Evolutionary conservation across 352 stramenopile genomes (phyloP).

Genomic region (Phytophthora sansomeana): DNA sequence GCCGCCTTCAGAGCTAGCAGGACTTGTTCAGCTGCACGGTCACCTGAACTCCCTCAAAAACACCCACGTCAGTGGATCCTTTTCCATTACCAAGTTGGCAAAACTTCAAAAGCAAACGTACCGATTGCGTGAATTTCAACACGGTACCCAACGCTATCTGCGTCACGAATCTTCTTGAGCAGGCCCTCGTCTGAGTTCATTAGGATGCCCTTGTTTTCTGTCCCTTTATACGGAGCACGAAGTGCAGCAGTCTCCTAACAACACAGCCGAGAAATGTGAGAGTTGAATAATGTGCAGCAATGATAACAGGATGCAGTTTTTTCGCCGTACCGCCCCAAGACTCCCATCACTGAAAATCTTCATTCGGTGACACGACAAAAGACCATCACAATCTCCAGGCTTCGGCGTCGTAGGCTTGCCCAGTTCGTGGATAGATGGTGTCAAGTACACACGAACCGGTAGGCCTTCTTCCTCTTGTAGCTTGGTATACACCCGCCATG

Average conservation of each 20-base stretch:
- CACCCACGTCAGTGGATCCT: conserved; percentile 7
- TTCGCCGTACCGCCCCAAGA: conserved; percentile 73
- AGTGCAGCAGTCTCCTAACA: conserved; percentile 87
- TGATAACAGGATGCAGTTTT: background rate
- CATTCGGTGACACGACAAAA: conserved; percentile 86
- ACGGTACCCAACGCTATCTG: conserved; percentile 64
- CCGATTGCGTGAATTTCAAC: conserved; percentile 93
- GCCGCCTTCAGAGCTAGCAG: conserved; percentile 69
- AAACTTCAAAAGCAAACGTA: conserved; percentile 14
- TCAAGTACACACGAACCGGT: conserved; percentile 84
- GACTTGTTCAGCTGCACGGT: conserved; percentile 79
- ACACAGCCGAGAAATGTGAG: background rate
- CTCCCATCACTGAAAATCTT: conserved; percentile 92
- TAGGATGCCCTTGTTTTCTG: conserved; percentile 78
- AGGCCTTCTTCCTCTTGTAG: conserved; percentile 67
- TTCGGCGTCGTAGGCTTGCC: conserved; percentile 47
- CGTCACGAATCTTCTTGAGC: conserved; percentile 67
- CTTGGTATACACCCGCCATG: conserved; percentile 79
- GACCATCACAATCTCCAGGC: conserved; percentile 46
- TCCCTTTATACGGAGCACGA: conserved; percentile 68
- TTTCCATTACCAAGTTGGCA: too few relatives aligned
- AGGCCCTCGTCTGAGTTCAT: conserved; percentile 82
- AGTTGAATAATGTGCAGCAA: background rate
- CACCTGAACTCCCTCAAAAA: conserved; percentile 40
- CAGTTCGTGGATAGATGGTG: conserved; percentile 73